phyloP scores from a whole-genome alignment of 2,329 filamentous ascomycete genomes.

The Ophiostoma sp. region DNA sequence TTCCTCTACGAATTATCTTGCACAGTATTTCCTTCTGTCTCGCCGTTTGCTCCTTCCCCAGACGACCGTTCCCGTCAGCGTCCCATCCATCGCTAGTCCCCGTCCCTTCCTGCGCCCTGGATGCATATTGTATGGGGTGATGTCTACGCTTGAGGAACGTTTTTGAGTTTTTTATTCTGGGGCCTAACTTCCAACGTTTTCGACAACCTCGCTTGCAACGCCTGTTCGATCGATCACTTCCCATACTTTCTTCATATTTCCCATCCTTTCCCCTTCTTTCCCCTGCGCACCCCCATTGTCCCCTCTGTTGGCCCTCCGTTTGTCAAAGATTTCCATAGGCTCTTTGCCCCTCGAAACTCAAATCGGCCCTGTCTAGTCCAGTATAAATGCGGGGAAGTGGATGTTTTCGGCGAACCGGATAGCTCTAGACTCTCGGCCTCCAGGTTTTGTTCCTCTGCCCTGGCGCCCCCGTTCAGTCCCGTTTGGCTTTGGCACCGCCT shows the following conservation, averaged over 20 bases:
- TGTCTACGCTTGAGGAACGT: neutral
- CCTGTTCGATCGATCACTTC: neutral
- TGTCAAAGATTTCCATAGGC: neutral
- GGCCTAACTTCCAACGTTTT: neutral
- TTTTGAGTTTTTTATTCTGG: neutral
- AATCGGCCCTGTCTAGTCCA: constrained; percentile 11
- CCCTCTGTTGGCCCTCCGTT: neutral
- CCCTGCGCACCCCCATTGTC: neutral
- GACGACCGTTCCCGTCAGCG: neutral
- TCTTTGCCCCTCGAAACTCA: neutral
- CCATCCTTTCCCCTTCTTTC: neutral
- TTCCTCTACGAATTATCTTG: neutral
- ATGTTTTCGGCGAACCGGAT: constrained; percentile 27
- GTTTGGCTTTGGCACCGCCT: neutral
- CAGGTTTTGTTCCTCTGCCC: constrained; percentile 7
- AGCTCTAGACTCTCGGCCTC: constrained; percentile 4
- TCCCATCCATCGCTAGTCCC: constrained; percentile 7
- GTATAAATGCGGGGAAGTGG: constrained; percentile 29
- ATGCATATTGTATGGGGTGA: constrained; percentile 7
- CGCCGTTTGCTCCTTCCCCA: neutral
- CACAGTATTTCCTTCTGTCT: neutral
- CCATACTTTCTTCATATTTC: neutral
- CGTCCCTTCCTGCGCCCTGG: neutral
- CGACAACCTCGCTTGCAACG: neutral
- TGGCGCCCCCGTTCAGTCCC: neutral